Percentiles rank a stretch among this genome's conserved stretches.
These are phyloP conservation scores for Termitomyces sp. DNA, from an alignment of 768 basidiomycete genomes.

Conservation along the genomic window DNA sequence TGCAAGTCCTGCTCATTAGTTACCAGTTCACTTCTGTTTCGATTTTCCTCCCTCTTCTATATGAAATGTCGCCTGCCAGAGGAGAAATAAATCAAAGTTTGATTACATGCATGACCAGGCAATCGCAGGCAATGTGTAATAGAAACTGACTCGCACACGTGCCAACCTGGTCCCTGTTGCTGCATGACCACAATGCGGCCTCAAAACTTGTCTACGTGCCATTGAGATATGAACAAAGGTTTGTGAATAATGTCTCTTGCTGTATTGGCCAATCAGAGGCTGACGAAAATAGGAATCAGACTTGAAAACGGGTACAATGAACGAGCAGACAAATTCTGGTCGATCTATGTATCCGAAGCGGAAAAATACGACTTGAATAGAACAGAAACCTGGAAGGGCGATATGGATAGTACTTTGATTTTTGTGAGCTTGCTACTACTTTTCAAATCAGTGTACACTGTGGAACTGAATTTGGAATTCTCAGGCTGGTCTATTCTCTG, in stretches of 20 bases:
- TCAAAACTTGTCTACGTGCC: no score
- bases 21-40: no score
- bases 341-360: conserved; percentile 5
- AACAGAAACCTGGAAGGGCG: conserved; percentile 11
- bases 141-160: no score
- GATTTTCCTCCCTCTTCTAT: no score
- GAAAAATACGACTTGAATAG: not conserved
- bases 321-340: conserved; percentile 6
- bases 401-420: conserved; percentile 20
- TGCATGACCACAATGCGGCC: no score
- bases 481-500: conserved; percentile 40
- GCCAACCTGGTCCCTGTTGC: no score
- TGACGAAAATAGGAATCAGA: not conserved
- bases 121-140: no score
- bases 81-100: no score
- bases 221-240: not conserved
- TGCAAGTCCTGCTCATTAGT: no score
- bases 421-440: conserved; percentile 20
- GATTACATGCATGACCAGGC: no score
- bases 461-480: not conserved
- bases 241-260: not conserved
- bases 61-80: no score
- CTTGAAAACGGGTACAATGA: not conserved
- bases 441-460: not conserved
- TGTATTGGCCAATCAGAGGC: not conserved